These are phyloP conservation scores for Candida ulmi DNA, from an alignment of 805 yeast species.

Conservation along the genomic window DNA sequence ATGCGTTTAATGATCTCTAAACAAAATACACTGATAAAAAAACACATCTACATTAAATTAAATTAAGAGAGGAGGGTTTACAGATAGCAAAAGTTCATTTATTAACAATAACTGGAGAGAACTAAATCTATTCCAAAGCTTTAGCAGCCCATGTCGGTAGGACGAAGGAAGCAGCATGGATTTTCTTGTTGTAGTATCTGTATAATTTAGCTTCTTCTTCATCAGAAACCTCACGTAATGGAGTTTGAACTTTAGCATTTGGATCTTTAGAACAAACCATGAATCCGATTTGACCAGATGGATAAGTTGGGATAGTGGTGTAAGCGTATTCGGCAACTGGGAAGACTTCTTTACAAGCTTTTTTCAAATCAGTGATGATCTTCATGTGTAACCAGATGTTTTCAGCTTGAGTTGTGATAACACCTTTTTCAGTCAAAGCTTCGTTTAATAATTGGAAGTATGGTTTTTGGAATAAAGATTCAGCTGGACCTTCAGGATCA, in stretches of 20 bases:
- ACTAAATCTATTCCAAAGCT: constrained; percentile 33
- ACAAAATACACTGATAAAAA: no score
- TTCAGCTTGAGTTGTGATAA: constrained; percentile 91
- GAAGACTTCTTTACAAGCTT: constrained; percentile 79
- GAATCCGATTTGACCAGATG: constrained; percentile 97
- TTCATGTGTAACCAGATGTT: constrained; percentile 89
- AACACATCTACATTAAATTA: no score
- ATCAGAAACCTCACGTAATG: constrained; percentile 58
- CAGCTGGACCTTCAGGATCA: constrained; percentile 99
- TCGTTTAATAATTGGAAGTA: constrained; percentile 79
- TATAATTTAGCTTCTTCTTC: constrained; percentile 59
- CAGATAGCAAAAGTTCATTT: no score
- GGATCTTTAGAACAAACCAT: constrained; percentile 88
- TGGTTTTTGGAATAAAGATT: constrained; percentile 83
- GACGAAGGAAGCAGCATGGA: constrained; percentile 86
- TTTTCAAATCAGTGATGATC: constrained; percentile 74
- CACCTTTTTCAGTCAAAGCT: constrained; percentile 92
- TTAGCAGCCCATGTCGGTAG: constrained; percentile 86
- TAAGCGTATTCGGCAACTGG: constrained; percentile 89
- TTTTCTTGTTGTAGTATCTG: constrained; percentile 77
- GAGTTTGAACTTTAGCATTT: constrained; percentile 56
- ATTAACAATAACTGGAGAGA: no score
- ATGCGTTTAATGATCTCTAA: no score
- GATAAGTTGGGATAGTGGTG: constrained; percentile 93
- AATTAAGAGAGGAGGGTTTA: no score